Percentiles rank a stretch among this genome's conserved stretches.
Conservation (phyloP, 805 yeast species). For the Komagataella pseudopastoris region DNA sequence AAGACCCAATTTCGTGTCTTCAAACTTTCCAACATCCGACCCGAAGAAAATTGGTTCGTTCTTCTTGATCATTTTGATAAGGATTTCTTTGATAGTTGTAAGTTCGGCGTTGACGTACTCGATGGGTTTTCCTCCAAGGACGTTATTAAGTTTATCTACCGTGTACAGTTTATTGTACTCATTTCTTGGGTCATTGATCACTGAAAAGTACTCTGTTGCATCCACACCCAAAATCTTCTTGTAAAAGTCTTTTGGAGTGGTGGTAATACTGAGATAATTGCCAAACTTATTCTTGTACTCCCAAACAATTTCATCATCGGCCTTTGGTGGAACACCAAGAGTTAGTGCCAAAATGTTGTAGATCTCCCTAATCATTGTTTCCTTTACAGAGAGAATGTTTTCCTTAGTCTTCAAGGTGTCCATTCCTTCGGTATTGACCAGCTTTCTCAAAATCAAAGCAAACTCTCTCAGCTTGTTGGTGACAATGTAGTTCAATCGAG, state of each 20-base stretch:
- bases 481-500: constrained; percentile 47
- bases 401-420: constrained; percentile 14
- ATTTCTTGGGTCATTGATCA: constrained; percentile 80
- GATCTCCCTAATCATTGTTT: constrained; percentile 40
- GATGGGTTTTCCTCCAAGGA: constrained; percentile 59
- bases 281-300: constrained; percentile 66
- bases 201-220: constrained; percentile 42
- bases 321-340: constrained; percentile 71
- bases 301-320: constrained; percentile 56
- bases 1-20: constrained; percentile 47
- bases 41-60: constrained; percentile 84
- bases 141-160: constrained; percentile 68
- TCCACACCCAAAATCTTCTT: constrained; percentile 38
- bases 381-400: constrained; percentile 13
- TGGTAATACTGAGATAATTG: constrained; percentile 31
- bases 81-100: constrained; percentile 42
- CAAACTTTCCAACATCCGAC: constrained; percentile 71
- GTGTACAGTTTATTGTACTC: constrained; percentile 50
- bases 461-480: constrained; percentile 67
- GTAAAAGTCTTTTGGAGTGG: constrained; percentile 61
- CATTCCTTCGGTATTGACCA: constrained; percentile 25
- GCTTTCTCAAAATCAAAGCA: constrained; percentile 52
- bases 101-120: constrained; percentile 63
- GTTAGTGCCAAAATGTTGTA: constrained; percentile 56
- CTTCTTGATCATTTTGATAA: constrained; percentile 53